phyloP scores from a whole-genome alignment of 345 rosid species.

The Brassica carinata region DNA sequence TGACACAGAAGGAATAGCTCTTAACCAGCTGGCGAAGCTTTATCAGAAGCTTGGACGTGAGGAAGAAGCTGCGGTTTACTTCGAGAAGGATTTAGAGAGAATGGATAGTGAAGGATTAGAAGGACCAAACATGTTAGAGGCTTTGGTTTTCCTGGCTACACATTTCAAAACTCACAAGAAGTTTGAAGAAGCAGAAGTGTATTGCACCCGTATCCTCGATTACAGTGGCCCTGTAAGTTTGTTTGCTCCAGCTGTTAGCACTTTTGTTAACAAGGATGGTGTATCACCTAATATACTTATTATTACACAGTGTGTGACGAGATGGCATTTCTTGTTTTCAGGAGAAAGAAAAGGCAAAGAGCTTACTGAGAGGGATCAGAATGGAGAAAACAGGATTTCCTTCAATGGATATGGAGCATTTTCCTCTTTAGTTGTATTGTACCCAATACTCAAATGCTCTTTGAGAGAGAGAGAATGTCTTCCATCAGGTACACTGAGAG shows the following conservation, averaged over 20 bases:
- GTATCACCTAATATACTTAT: not conserved
- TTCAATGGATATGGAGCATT: slow-evolving; percentile 73
- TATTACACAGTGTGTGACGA: slow-evolving; percentile 1
- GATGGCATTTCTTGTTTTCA: slow-evolving; percentile 40
- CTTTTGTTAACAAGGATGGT: not conserved
- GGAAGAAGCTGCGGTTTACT: slow-evolving; percentile 91
- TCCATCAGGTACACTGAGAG: slow-evolving; percentile 25
- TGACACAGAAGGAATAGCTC: slow-evolving; percentile 92
- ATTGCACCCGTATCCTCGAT: slow-evolving; percentile 91
- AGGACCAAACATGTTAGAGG: slow-evolving; percentile 90
- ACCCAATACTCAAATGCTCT: slow-evolving; percentile 22
- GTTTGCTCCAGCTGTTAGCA: not conserved
- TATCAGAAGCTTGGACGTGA: slow-evolving; percentile 62
- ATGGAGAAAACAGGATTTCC: slow-evolving; percentile 60
- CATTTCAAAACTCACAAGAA: slow-evolving; percentile 68
- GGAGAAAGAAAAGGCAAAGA: slow-evolving; percentile 94
- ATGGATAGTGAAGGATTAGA: slow-evolving; percentile 98
- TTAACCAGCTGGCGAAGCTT: slow-evolving; percentile 83
- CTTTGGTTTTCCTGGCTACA: slow-evolving; percentile 74
- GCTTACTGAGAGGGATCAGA: slow-evolving; percentile 74
- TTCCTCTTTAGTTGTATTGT: slow-evolving; percentile 52
- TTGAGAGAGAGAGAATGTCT: slow-evolving; percentile 26
- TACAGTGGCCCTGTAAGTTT: slow-evolving; percentile 86
- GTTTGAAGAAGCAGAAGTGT: slow-evolving; percentile 92
- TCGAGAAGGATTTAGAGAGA: slow-evolving; percentile 83